These are phyloP conservation scores for Fusarium virguliforme DNA, from an alignment of 2,329 filamentous ascomycete genomes.

Conservation along the genomic window DNA sequence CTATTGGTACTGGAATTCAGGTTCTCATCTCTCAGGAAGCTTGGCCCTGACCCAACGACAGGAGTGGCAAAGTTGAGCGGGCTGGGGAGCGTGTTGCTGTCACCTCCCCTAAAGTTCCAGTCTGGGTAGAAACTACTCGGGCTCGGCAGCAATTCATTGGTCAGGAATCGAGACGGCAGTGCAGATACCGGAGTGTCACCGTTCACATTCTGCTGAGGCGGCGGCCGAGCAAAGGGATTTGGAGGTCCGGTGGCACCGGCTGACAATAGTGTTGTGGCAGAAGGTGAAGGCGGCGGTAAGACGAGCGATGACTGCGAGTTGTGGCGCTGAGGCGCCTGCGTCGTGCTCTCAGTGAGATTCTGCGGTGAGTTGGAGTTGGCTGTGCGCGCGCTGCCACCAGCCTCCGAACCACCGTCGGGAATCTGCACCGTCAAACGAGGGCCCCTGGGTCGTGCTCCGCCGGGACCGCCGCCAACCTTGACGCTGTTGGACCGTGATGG, in stretches of 20 bases:
- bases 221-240: constrained; percentile 93
- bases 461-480: constrained; percentile 67
- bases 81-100: constrained; percentile 91
- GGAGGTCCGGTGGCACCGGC: constrained; percentile 93
- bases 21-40: constrained; percentile 73
- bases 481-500: constrained; percentile 86
- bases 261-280: constrained; percentile 86
- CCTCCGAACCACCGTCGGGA: constrained; percentile 89
- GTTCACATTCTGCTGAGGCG: constrained; percentile 77
- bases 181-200: constrained; percentile 88
- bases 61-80: constrained; percentile 95
- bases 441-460: constrained; percentile 79
- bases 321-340: constrained; percentile 67
- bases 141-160: constrained; percentile 88
- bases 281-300: constrained; percentile 92
- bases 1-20: constrained; percentile 38
- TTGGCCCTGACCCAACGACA: constrained; percentile 73
- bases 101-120: constrained; percentile 82
- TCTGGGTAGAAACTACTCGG: constrained; percentile 94
- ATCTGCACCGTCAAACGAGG: constrained; percentile 95
- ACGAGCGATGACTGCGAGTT: constrained; percentile 80
- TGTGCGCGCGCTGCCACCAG: constrained; percentile 74
- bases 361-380: constrained; percentile 79
- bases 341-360: constrained; percentile 71
- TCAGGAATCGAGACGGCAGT: constrained; percentile 91